phyloP scores from a whole-genome alignment of 805 yeast genomes.

The Pichia phayaonensis region DNA sequence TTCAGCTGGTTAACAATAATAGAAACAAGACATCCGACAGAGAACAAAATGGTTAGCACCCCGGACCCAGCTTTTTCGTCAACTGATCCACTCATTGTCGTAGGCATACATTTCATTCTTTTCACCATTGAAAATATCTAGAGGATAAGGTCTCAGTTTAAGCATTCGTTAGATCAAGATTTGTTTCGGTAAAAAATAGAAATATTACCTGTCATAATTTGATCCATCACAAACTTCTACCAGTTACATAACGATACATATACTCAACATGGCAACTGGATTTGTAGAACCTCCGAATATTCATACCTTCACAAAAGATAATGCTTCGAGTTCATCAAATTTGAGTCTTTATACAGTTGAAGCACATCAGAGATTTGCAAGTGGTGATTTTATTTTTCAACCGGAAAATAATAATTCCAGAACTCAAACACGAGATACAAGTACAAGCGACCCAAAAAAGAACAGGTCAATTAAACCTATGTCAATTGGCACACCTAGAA shows the following conservation, averaged over 20 bases:
- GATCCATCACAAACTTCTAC: not conserved
- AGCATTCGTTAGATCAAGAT: too few relatives aligned
- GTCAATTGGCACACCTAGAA: not conserved
- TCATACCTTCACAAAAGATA: not conserved
- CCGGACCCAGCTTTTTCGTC: too few relatives aligned
- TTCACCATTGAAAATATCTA: too few relatives aligned
- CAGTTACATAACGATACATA: not conserved
- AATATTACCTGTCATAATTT: not conserved
- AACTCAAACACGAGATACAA: not conserved
- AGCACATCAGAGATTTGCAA: conserved; percentile 4
- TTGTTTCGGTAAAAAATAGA: not conserved
- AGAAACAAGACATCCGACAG: not conserved
- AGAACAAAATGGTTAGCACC: too few relatives aligned
- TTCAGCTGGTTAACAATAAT: not conserved
- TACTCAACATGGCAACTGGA: conserved; percentile 2
- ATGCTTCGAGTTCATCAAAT: conserved; percentile 1
- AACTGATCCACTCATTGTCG: too few relatives aligned
- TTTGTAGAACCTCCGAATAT: conserved; percentile 1
- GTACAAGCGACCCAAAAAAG: not conserved
- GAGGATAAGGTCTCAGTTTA: too few relatives aligned
- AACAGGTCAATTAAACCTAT: not conserved
- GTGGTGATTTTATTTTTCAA: conserved; percentile 5
- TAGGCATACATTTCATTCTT: too few relatives aligned
- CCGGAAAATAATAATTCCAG: not conserved
- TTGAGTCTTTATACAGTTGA: conserved; percentile 3